phyloP scores from a whole-genome alignment of 805 yeast genomes.

The Dipodascus geniculatus region DNA sequence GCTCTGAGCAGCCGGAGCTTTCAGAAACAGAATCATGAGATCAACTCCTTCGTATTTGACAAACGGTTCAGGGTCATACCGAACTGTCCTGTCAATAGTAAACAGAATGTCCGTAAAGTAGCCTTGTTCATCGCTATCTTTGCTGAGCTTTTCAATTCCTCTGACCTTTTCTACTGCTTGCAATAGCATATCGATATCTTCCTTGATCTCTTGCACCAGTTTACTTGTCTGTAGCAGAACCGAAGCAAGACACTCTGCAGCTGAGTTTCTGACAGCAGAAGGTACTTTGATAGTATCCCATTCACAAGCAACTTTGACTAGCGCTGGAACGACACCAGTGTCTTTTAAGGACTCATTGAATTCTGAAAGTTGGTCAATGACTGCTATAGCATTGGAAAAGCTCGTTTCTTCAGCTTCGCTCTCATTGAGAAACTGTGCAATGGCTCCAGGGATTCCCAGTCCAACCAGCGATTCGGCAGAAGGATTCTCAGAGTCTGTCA shows the following conservation, averaged over 20 bases:
- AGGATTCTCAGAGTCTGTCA: conserved; percentile 6
- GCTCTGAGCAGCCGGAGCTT: neutral
- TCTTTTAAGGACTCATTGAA: neutral
- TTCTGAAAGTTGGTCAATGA: neutral
- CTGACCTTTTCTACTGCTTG: conserved; percentile 5
- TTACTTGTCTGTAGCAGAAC: neutral
- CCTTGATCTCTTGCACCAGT: neutral
- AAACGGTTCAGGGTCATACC: conserved; percentile 4
- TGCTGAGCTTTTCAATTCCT: conserved; percentile 2
- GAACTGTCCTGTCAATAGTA: conserved; percentile 3
- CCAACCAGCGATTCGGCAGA: neutral
- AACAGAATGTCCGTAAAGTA: conserved; percentile 8
- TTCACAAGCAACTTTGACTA: neutral
- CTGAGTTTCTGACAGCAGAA: neutral
- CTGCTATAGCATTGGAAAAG: neutral
- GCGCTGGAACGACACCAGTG: neutral
- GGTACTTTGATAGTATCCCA: neutral
- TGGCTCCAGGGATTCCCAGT: neutral
- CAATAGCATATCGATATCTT: conserved; percentile 6
- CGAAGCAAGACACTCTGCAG: neutral
- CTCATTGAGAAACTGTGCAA: neutral
- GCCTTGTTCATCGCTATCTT: conserved; percentile 8
- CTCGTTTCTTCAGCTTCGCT: neutral
- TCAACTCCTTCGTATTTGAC: conserved; percentile 14
- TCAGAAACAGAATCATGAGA: conserved; percentile 11